Conservation (phyloP, 2,329 filamentous ascomycete species). For the Chaetomiaceae sp. region DNA sequence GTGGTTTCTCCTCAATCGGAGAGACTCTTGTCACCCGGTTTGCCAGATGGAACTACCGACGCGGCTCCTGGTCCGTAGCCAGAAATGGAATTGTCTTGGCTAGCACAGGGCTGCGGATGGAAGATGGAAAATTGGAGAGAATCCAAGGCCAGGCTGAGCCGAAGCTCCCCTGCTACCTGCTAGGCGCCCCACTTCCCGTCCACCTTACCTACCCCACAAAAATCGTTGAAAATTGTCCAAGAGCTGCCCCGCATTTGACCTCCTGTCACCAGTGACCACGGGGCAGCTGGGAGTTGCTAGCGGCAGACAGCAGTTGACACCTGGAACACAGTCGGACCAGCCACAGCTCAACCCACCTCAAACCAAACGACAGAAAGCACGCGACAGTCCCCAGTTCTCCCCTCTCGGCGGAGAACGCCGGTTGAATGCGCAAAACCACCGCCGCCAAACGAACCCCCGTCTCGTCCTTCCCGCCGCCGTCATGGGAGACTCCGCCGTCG, state of each 20-base stretch:
- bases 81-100: too few relatives aligned
- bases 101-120: too few relatives aligned
- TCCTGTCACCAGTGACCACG: constrained; percentile 8
- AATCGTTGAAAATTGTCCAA: constrained; percentile 18
- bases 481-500: constrained; percentile 43
- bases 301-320: not conserved
- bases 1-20: too few relatives aligned
- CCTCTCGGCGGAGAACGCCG: constrained; percentile 10
- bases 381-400: constrained; percentile 10
- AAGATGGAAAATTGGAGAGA: too few relatives aligned
- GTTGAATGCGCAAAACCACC: constrained; percentile 19
- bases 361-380: not conserved
- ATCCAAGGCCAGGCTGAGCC: too few relatives aligned
- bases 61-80: too few relatives aligned
- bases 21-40: too few relatives aligned
- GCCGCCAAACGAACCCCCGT: constrained; percentile 8
- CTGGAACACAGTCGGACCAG: not conserved
- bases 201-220: constrained; percentile 19
- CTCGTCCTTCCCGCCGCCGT: constrained; percentile 17
- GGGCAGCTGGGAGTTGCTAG: not conserved
- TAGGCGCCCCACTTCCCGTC: not conserved
- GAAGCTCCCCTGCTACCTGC: not conserved
- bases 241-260: constrained; percentile 21
- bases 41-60: too few relatives aligned
- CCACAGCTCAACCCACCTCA: not conserved